Base-by-base conservation (phyloP, 805 yeast genomes). In the Candida nitratophila region DNA sequence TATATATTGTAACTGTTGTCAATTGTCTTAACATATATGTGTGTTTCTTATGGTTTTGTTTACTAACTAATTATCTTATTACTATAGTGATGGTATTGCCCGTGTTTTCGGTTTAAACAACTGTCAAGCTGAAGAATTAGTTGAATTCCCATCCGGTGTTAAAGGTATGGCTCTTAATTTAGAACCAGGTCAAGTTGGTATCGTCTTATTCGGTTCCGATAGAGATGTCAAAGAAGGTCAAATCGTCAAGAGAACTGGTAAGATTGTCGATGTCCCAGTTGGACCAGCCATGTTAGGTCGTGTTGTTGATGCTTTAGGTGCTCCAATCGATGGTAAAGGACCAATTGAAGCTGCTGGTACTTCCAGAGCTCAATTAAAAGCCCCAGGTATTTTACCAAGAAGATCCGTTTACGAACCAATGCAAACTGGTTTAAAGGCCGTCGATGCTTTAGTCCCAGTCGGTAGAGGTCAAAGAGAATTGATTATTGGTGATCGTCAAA, bases 381-480 rank as follows among this genome's bases (percentile, higher is more conserved):
- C 99, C 62, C 99, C 99, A 74, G 99, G 99, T 83, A 93, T 93
- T 66, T 82, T 93, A 73, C 99, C 99, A 79, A 91, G 99, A 83
- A 86, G 84, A 66, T 88, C 97, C 51, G 99, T 93, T 59, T 82
- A 70, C 78, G 99, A 93, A 82, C 99, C 99, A 71, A 93, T 93
- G 85, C 99, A 93, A 80, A 91, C 99, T 65, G 99, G 99, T 84
- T 84, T 93, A 69, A 93, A 93, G 81, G 83, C 97, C 53, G 96
- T 93, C 61, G 99, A 93, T 70, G 91, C 99, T 69, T 83, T 93
- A 65, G 99, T 93, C 73, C 99, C 99, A 74, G 74, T 93, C 63
- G 99, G 99, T 70, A 93, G 99, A 86, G 99, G 99, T 73, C 99
- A 93, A 79, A 93, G 99, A 87, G 99, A 93, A 81, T 79, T 93